Evolutionary conservation across 306 rosid genomes (phyloP).

Genomic region (Vigna hirtella): DNA sequence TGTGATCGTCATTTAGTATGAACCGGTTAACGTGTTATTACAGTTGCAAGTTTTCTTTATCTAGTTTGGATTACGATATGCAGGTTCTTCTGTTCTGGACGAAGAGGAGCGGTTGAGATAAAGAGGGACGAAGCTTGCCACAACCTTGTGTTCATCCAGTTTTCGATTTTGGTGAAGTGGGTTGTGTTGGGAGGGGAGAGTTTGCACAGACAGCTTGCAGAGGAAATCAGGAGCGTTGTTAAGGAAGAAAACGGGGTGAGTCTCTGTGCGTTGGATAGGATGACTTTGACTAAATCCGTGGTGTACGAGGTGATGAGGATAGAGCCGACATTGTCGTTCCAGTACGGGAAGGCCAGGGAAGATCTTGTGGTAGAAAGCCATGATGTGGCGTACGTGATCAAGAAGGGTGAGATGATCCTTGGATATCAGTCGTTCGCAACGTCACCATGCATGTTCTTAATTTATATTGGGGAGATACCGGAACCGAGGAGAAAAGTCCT

Average conservation of each 20-base stretch:
- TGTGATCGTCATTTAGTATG: too few relatives aligned
- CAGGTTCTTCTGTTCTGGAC: conserved; percentile 51
- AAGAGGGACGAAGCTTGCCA: conserved; percentile 71
- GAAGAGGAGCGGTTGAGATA: conserved; percentile 57
- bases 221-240: conserved; percentile 63
- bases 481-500: too few relatives aligned
- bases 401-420: conserved; percentile 76
- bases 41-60: not conserved
- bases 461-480: too few relatives aligned
- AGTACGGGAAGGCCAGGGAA: conserved; percentile 71
- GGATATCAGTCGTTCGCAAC: conserved; percentile 70
- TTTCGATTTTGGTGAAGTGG: conserved; percentile 69
- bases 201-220: conserved; percentile 55
- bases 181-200: conserved; percentile 58
- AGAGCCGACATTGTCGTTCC: conserved; percentile 77
- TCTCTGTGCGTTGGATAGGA: conserved; percentile 48
- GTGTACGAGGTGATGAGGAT: conserved; percentile 70
- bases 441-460: too few relatives aligned
- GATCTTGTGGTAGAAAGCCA: conserved; percentile 65
- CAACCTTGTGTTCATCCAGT: conserved; percentile 64
- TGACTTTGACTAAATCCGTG: conserved; percentile 68
- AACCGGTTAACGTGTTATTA: too few relatives aligned
- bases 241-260: conserved; percentile 53
- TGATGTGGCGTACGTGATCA: conserved; percentile 63
- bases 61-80: not conserved